Evolutionary conservation across 805 yeast genomes (phyloP).

Genomic region (Lachancea sp.): DNA sequence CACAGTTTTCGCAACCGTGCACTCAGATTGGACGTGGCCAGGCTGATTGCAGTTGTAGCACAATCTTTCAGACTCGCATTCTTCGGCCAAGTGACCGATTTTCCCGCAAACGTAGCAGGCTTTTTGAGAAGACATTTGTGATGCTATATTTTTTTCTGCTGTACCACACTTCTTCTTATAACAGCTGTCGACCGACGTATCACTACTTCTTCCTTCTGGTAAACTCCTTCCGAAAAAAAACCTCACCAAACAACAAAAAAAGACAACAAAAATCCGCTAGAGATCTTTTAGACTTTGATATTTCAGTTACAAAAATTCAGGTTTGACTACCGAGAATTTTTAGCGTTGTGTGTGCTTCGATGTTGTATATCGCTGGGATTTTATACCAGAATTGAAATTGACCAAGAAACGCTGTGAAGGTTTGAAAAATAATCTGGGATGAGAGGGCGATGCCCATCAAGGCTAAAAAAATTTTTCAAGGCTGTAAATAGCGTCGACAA

Average conservation of each 20-base stretch:
- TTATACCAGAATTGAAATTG: too few relatives aligned
- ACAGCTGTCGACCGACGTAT: too few relatives aligned
- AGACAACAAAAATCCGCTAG: not conserved
- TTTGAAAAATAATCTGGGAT: not conserved
- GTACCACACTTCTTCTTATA: not conserved
- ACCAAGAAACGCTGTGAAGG: too few relatives aligned
- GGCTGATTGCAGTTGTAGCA: constrained; percentile 91
- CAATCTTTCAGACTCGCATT: constrained; percentile 79
- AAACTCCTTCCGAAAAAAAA: constrained; percentile 3
- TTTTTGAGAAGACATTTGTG: constrained; percentile 45
- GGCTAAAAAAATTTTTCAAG: not conserved
- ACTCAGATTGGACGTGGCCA: constrained; percentile 83
- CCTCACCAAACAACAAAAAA: not conserved
- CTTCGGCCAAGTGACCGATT: constrained; percentile 85
- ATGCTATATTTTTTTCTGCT: too few relatives aligned
- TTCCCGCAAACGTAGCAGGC: constrained; percentile 91
- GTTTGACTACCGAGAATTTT: too few relatives aligned
- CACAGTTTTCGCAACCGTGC: constrained; percentile 83
- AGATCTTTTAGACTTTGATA: not conserved
- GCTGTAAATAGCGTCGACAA: not conserved
- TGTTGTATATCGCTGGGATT: too few relatives aligned
- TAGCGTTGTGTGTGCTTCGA: too few relatives aligned
- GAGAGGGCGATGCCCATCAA: not conserved
- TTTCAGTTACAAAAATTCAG: too few relatives aligned
- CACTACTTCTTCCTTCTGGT: not conserved